Base-by-base conservation (phyloP, 225 moss, liverwort and hornwort species). In the Anthoceros angustus region DNA sequence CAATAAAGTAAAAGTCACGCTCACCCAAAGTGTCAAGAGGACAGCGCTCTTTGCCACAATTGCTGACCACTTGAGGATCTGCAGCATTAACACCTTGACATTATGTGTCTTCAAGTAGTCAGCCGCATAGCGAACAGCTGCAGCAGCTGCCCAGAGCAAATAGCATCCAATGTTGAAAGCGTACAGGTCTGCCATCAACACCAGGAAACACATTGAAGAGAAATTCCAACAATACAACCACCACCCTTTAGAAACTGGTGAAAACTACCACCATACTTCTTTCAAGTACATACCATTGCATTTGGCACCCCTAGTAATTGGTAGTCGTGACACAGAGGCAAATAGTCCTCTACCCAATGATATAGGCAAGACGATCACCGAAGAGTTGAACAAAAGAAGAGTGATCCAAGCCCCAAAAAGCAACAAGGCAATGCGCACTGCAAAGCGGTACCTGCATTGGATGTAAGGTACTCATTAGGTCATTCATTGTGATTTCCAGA, bases 111-210 rank as follows among this genome's bases (percentile, higher is more conserved):
- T 81, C 63, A 98, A 63, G 66, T 98, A 98, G 65, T 84, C 80
- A 62, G 83, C 82, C n/a, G 87, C 87, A 67, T 89, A 98, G 61
- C 92, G 89, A 42, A 86, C 67, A 67, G 89, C 92, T 18, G 98
- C 92, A 65, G 84, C 89, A 67, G 87, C 79, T 64, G 92, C 95
- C 95, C 98, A 89, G 65, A 92, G 73, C 43, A 89, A 78, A 78
- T 92, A 98, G 69, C 98, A 98, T 64, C 98, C 98, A 69, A 98
- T 92, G 70, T 89, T 98, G 89, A 98, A 98, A 62, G 98, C 92
- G 72, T 98, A 92, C 38, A 98, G 71, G 80, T 98, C 98, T 98
- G 87, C 55, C 12, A 55, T 20, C 0, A 15, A 55, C 55, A 55
- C 7, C 55, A 0, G 16, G 12, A 20, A 55, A 20, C n/a, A 18